A percentile compares a stretch with the other conserved stretches of the same genome.
Conservation (phyloP, 1,139 yeast genomes). For the Yamadazyma sp. region DNA sequence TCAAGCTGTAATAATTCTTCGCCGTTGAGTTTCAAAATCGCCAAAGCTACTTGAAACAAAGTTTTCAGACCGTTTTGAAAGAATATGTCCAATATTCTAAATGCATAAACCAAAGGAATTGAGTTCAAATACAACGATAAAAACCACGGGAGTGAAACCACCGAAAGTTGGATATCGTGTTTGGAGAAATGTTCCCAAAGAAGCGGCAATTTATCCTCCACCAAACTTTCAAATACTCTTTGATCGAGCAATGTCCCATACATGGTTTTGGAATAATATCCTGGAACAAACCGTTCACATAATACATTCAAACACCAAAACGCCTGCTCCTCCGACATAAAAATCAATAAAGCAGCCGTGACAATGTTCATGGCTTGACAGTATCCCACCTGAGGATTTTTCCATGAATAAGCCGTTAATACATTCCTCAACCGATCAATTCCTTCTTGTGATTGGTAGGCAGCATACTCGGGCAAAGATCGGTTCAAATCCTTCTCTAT, state of each 20-base stretch:
- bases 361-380: conserved; percentile 99
- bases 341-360: conserved; percentile 87
- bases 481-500: conserved; percentile 94
- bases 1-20: conserved; percentile 75
- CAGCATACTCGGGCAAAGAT: conserved; percentile 93
- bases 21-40: conserved; percentile 81
- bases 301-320: conserved; percentile 87
- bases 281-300: conserved; percentile 87
- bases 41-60: conserved; percentile 89
- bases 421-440: conserved; percentile 82
- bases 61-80: conserved; percentile 89
- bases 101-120: conserved; percentile 93
- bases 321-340: conserved; percentile 96
- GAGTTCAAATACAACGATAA: conserved; percentile 84
- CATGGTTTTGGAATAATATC: conserved; percentile 96
- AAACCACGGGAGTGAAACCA: conserved; percentile 96
- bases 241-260: conserved; percentile 95
- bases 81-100: conserved; percentile 86
- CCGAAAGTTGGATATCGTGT: conserved; percentile 89
- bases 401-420: conserved; percentile 93
- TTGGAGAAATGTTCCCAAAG: conserved; percentile 79
- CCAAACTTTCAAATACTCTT: conserved; percentile 86
- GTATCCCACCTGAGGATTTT: conserved; percentile 94
- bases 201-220: conserved; percentile 85
- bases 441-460: conserved; percentile 85